These are phyloP conservation scores for Candida methanosorbosa DNA, from an alignment of 805 yeast genomes.

Conservation along the genomic window DNA sequence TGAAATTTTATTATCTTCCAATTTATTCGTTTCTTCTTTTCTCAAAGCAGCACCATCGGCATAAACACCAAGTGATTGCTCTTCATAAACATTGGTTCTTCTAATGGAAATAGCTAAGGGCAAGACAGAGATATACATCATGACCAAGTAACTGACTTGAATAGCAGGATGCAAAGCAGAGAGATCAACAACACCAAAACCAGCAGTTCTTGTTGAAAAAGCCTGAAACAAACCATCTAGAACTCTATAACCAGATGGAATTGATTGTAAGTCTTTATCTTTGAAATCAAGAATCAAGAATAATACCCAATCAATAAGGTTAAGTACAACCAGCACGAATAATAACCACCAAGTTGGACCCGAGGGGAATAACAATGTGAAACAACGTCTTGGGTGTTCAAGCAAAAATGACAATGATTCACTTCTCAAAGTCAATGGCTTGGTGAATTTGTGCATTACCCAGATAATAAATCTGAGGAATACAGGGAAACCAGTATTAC, in stretches of 20 bases:
- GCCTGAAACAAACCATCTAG: slow-evolving; percentile 87
- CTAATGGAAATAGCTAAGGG: slow-evolving; percentile 96
- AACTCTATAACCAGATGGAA: slow-evolving; percentile 61
- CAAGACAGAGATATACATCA: slow-evolving; percentile 97
- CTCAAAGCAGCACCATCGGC: slow-evolving; percentile 17
- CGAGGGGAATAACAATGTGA: slow-evolving; percentile 84
- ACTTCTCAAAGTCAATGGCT: slow-evolving; percentile 49
- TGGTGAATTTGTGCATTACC: slow-evolving; percentile 61
- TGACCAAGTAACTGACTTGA: slow-evolving; percentile 85
- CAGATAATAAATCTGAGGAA: slow-evolving; percentile 75
- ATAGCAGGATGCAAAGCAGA: slow-evolving; percentile 77
- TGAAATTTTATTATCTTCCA: slow-evolving; percentile 38
- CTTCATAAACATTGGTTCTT: slow-evolving; percentile 96
- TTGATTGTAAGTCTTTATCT: slow-evolving; percentile 36
- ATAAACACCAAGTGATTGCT: slow-evolving; percentile 92
- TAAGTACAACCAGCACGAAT: slow-evolving; percentile 61
- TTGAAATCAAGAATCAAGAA: slow-evolving; percentile 73
- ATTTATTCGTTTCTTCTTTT: slow-evolving; percentile 27
- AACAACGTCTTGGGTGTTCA: slow-evolving; percentile 97
- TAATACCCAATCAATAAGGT: slow-evolving; percentile 69
- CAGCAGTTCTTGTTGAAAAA: slow-evolving; percentile 89
- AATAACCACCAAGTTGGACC: slow-evolving; percentile 95
- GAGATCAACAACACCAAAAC: slow-evolving; percentile 68
- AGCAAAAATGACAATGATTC: slow-evolving; percentile 81
- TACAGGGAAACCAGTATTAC: slow-evolving; percentile 93